Base-by-base conservation (phyloP, 768 basidiomycete species). In the Leccinum truebloodii region DNA sequence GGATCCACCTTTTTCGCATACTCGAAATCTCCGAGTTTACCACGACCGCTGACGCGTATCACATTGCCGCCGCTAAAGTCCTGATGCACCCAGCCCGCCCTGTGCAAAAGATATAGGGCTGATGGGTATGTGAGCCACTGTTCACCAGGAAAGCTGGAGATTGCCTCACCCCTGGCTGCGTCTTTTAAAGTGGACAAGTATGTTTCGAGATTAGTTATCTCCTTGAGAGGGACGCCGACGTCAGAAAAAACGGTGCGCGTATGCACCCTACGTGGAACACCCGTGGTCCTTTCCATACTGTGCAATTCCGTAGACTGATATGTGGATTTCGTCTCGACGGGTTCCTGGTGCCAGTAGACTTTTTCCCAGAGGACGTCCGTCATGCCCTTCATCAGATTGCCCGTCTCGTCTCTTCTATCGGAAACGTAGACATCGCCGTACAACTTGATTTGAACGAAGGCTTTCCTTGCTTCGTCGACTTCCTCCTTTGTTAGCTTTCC, bases 21-120 rank as follows among this genome's bases (percentile, higher is more conserved):
- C 20, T 67, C 60, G 1, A 67, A 53, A 51, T 67, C 65, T 1
- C 12, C 22, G 16, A 67, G 22, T 22, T 67, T 63, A 24, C 65
- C 59, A 1, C 28, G 7, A 63, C 22, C 51, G 20, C 10, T 2
- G 5, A 22, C 20, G 44, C 52, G 52, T 2, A 61, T 10, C 16
- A 57, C 37, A 3, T 63, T 63, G 1, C 26, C 7, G 18, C 44
- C 41, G 13, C 62, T 63, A 35, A 63, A 51, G 32, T 63, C 62
- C 2, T 34, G 9, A 9, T 60, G 54, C 4, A 63, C 54, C 59
- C 61, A 59, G 3, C 58, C 61, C 0, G 48, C 61, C 32, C n/a
- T 52, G 54, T 63, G 61, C 16, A 53, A 2, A 53, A 59, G 58
- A 58, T 32, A 32, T n/a, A 63, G 41, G 6, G 34, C 61, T 59